phyloP scores from a whole-genome alignment of 2,329 filamentous ascomycete genomes.

The Talaromyces atroroseus region DNA sequence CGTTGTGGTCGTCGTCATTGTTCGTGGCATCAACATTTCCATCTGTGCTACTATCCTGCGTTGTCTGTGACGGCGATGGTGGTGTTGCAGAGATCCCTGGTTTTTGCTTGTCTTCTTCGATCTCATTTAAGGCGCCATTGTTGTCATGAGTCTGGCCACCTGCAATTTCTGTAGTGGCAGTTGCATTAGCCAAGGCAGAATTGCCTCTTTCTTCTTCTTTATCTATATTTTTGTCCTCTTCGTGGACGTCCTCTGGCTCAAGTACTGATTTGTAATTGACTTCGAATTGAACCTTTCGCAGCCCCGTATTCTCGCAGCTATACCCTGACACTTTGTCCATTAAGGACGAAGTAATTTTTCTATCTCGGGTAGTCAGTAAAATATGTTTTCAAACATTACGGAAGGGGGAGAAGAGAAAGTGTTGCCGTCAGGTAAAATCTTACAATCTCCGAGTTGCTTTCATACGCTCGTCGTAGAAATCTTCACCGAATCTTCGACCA shows the following conservation, averaged over 20 bases:
- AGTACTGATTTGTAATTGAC: conserved; percentile 9
- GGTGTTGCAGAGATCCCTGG: conserved; percentile 4
- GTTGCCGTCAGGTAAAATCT: neutral
- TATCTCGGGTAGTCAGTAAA: neutral
- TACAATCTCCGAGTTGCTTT: conserved; percentile 42
- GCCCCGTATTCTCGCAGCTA: neutral
- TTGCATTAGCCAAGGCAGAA: neutral
- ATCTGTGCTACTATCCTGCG: conserved; percentile 6
- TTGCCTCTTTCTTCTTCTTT: conserved; percentile 15
- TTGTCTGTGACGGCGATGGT: neutral
- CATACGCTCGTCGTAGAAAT: conserved; percentile 49
- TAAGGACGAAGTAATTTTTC: neutral
- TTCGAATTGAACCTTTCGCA: neutral
- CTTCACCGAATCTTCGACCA: conserved; percentile 42
- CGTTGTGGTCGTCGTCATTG: neutral
- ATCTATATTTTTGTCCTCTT: neutral
- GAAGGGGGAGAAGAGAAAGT: neutral
- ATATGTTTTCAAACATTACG: neutral
- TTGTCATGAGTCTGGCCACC: neutral
- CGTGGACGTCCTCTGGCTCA: neutral
- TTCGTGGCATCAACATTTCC: neutral
- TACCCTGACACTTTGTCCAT: neutral
- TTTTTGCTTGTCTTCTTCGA: neutral
- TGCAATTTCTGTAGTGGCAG: neutral
- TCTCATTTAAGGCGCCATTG: neutral